These are phyloP conservation scores for Dactylellina sp. DNA, from an alignment of 2,329 filamentous ascomycete species.

Conservation along the genomic window DNA sequence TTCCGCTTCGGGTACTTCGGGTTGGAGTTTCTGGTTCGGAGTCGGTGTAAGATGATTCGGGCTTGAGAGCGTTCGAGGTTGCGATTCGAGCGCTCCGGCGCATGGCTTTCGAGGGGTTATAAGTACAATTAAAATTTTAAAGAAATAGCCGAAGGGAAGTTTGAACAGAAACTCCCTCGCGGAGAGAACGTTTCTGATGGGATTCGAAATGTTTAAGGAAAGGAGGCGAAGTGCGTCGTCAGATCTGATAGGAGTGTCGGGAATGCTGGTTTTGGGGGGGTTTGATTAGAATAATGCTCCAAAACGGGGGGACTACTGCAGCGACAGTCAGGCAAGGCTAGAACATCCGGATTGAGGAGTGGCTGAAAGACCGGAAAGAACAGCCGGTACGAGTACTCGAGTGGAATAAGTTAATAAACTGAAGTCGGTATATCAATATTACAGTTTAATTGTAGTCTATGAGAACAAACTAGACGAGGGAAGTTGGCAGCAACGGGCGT, in stretches of 20 bases:
- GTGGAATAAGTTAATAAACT: too few species aligned
- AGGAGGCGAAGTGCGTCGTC: slow-evolving; percentile 3
- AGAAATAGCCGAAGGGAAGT: slow-evolving; percentile 12
- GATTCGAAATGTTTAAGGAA: slow-evolving; percentile 2
- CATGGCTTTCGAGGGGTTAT: slow-evolving; percentile 37
- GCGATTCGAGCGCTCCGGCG: slow-evolving; percentile 55
- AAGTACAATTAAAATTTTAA: neutral
- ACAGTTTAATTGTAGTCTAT: too few species aligned
- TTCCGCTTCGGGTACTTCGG: slow-evolving; percentile 4
- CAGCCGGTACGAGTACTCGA: too few species aligned
- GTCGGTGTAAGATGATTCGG: slow-evolving; percentile 49
- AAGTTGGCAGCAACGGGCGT: too few species aligned
- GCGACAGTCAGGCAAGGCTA: neutral
- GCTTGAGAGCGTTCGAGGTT: slow-evolving; percentile 35
- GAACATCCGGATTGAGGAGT: too few species aligned
- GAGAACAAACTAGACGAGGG: too few species aligned
- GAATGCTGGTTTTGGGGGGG: neutral
- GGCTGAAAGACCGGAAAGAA: too few species aligned
- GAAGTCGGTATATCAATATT: too few species aligned
- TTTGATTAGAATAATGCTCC: slow-evolving; percentile 1
- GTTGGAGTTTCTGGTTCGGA: slow-evolving; percentile 44
- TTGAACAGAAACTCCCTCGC: slow-evolving; percentile 1
- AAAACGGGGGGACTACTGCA: slow-evolving; percentile 8
- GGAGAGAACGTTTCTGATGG: neutral
- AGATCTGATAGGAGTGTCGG: neutral